These are phyloP conservation scores for Botrytis deweyae DNA, from an alignment of 2,329 filamentous ascomycete species.

Conservation along the genomic window DNA sequence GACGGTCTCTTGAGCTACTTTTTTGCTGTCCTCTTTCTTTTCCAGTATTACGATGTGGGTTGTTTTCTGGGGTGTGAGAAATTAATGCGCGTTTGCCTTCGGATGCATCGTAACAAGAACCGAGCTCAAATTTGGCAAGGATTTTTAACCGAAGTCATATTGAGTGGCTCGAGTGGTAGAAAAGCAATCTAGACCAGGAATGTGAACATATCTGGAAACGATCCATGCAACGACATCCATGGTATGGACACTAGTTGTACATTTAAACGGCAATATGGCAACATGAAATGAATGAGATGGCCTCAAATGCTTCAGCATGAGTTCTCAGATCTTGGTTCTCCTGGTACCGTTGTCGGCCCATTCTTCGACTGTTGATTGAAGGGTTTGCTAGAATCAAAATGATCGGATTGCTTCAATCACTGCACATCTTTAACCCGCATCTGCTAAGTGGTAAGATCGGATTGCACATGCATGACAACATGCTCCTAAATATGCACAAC, in stretches of 20 bases:
- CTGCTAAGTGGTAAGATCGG: background rate
- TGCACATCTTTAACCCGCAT: background rate
- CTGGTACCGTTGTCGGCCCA: background rate
- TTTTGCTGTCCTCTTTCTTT: constrained; percentile 6
- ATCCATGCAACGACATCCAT: constrained; percentile 14
- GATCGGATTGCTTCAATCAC: background rate
- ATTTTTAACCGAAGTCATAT: constrained; percentile 13
- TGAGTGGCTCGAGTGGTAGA: background rate
- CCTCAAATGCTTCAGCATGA: background rate
- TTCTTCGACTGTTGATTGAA: background rate
- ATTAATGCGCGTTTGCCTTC: constrained; percentile 16
- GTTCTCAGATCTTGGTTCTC: background rate
- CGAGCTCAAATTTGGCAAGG: constrained; percentile 16
- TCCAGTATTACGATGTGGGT: constrained; percentile 18
- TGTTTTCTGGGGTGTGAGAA: background rate
- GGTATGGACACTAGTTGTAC: background rate
- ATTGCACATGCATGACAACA: background rate
- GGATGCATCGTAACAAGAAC: constrained; percentile 8
- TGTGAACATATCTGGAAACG: background rate
- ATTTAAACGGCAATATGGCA: background rate
- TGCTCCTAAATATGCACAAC: background rate
- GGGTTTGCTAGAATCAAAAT: background rate
- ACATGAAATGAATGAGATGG: background rate
- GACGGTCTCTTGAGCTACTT: background rate
- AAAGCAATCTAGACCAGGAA: background rate